Conservation (phyloP, 2,329 filamentous ascomycete genomes). For the Simplicillium sp. region DNA sequence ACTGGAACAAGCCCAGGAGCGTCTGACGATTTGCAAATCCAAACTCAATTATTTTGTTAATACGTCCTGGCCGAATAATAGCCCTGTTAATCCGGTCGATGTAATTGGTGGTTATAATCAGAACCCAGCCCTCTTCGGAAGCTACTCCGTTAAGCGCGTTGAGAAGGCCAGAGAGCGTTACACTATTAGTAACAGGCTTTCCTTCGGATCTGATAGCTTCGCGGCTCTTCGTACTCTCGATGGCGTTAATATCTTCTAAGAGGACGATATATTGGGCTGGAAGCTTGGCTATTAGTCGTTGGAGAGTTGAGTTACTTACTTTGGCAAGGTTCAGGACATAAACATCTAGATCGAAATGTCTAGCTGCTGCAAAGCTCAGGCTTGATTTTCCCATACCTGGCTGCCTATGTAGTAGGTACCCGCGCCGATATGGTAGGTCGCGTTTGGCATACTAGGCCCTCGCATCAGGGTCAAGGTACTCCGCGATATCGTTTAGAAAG, state of each 20-base stretch:
- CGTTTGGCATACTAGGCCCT: constrained; percentile 19
- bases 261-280: constrained; percentile 25
- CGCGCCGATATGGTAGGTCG: constrained; percentile 18
- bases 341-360: constrained; percentile 24
- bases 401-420: constrained; percentile 27
- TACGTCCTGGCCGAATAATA: constrained; percentile 54
- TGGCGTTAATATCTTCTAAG: constrained; percentile 28
- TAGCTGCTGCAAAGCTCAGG: constrained; percentile 24
- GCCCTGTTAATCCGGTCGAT: constrained; percentile 55
- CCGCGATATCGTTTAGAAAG: constrained; percentile 21
- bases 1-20: constrained; percentile 3
- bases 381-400: constrained; percentile 29
- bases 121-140: constrained; percentile 57
- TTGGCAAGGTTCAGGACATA: constrained; percentile 23
- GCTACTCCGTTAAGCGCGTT: constrained; percentile 65
- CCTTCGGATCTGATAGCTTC: neutral
- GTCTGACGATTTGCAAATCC: constrained; percentile 5
- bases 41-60: constrained; percentile 34
- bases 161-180: constrained; percentile 54
- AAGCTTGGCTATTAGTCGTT: constrained; percentile 19
- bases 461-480: constrained; percentile 23
- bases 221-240: constrained; percentile 1
- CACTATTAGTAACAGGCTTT: neutral
- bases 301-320: constrained; percentile 18
- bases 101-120: constrained; percentile 67